phyloP scores from a whole-genome alignment of 306 rosid genomes.

The Corylus avellana region DNA sequence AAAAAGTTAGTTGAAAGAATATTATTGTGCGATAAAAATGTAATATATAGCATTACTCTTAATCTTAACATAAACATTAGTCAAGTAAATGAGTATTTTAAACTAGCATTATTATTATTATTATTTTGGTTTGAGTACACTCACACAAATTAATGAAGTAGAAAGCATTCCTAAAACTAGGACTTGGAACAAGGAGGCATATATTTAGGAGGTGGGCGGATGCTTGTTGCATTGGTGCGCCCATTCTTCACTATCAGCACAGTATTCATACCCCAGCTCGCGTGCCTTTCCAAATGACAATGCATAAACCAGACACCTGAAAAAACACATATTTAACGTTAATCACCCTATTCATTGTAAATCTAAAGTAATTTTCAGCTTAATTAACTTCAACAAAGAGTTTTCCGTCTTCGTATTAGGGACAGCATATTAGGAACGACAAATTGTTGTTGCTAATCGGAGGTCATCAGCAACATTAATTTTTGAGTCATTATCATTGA shows the following conservation, averaged over 20 bases:
- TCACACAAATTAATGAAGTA: not conserved
- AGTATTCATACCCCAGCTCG: slow-evolving; percentile 2
- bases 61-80: too few species aligned
- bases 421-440: too few species aligned
- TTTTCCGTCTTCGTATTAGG: too few species aligned
- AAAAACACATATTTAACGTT: not conserved
- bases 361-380: not conserved
- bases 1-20: too few species aligned
- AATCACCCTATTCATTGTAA: not conserved
- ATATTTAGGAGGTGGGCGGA: slow-evolving; percentile 3
- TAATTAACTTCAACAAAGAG: not conserved
- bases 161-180: not conserved
- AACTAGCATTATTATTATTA: too few species aligned
- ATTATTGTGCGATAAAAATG: too few species aligned
- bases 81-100: too few species aligned
- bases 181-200: not conserved
- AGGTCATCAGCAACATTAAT: too few species aligned
- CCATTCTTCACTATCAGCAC: slow-evolving; percentile 13
- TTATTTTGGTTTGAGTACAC: not conserved
- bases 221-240: not conserved
- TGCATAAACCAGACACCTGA: slow-evolving; percentile 3
- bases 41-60: too few species aligned
- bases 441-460: too few species aligned
- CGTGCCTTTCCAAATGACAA: slow-evolving; percentile 12
- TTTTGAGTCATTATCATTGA: too few species aligned